Evolutionary conservation across 2,329 filamentous ascomycete species (phyloP).

Genomic region (Massarina eburnea): DNA sequence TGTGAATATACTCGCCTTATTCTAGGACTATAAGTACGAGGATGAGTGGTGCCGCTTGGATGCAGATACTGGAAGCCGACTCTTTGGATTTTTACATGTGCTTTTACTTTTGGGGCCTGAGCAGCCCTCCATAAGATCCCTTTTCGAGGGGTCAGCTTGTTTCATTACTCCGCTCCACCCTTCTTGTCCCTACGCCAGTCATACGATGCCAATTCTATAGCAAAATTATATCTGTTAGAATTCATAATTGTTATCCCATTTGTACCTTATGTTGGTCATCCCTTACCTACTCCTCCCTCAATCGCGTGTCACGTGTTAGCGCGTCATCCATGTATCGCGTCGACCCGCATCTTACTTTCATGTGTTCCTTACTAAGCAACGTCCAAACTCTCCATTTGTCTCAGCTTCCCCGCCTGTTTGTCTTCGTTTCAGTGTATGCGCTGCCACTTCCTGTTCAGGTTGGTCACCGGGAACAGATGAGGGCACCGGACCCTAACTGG

Average conservation of each 20-base stretch:
- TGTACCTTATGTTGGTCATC: background rate
- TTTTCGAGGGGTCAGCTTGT: too few relatives aligned
- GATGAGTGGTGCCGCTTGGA: too few relatives aligned
- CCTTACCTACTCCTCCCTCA: background rate
- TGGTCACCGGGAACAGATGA: background rate
- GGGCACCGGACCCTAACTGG: background rate
- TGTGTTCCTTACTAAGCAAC: background rate
- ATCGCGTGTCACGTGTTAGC: background rate
- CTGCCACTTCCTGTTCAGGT: background rate
- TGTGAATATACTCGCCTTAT: too few relatives aligned
- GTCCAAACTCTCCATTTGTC: background rate
- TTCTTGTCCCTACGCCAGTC: too few relatives aligned
- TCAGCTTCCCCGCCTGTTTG: too few relatives aligned
- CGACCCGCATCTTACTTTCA: background rate
- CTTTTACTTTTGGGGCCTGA: too few relatives aligned
- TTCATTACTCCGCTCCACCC: too few relatives aligned
- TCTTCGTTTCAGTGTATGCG: background rate
- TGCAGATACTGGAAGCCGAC: too few relatives aligned
- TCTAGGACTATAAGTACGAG: too few relatives aligned
- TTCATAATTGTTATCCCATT: background rate
- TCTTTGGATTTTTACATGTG: too few relatives aligned
- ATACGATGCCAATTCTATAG: too few relatives aligned
- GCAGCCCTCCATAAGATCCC: too few relatives aligned
- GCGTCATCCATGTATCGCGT: background rate
- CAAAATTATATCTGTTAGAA: background rate